Evolutionary conservation across 2,329 filamentous ascomycete genomes (phyloP).

Genomic region (Pseudogymnoascus sp.): DNA sequence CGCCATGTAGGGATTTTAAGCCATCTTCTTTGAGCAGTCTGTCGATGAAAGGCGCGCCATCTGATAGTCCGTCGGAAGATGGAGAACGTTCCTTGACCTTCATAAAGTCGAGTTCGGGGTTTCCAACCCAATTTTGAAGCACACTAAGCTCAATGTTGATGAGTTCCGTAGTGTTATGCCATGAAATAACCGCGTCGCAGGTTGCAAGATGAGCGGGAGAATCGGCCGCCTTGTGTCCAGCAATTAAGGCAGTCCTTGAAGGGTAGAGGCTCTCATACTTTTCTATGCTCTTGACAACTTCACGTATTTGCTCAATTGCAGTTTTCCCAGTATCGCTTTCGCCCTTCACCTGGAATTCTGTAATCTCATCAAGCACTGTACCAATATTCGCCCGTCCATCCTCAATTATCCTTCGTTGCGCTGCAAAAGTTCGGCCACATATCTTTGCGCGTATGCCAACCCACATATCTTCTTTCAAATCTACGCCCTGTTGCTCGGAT

Average conservation of each 20-base stretch:
- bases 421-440: slow-evolving; percentile 74
- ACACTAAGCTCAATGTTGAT: slow-evolving; percentile 93
- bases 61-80: slow-evolving; percentile 65
- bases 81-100: slow-evolving; percentile 64
- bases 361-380: slow-evolving; percentile 75
- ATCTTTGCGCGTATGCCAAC: slow-evolving; percentile 76
- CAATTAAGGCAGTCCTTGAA: slow-evolving; percentile 65
- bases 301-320: slow-evolving; percentile 79
- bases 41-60: slow-evolving; percentile 91
- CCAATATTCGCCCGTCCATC: slow-evolving; percentile 71
- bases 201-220: slow-evolving; percentile 74
- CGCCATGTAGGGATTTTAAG: slow-evolving; percentile 81
- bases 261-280: slow-evolving; percentile 81
- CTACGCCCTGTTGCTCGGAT: slow-evolving; percentile 51
- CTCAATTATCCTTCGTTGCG: slow-evolving; percentile 82
- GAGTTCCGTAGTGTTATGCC: slow-evolving; percentile 94
- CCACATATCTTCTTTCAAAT: slow-evolving; percentile 75
- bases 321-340: slow-evolving; percentile 83
- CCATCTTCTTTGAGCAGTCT: slow-evolving; percentile 93
- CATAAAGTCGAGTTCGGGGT: slow-evolving; percentile 86
- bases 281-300: slow-evolving; percentile 85
- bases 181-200: slow-evolving; percentile 83
- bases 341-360: slow-evolving; percentile 89
- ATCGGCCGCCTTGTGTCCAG: slow-evolving; percentile 67
- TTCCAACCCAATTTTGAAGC: slow-evolving; percentile 93